Conservation (phyloP, 768 basidiomycete genomes). For the Coprinellus micaceus region DNA sequence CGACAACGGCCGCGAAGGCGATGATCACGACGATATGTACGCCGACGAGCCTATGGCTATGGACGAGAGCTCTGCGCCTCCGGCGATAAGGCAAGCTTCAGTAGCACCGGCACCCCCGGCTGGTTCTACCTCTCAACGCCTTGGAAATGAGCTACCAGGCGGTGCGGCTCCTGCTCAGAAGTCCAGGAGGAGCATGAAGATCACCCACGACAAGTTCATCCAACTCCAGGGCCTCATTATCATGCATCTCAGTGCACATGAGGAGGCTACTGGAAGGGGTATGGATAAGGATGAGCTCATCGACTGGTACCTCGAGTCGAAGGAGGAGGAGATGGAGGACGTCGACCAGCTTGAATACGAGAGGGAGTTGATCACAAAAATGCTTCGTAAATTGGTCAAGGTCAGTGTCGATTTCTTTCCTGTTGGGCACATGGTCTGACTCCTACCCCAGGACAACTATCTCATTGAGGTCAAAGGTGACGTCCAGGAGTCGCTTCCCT, state of each 20-base stretch:
- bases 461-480: conserved; percentile 82
- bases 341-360: conserved; percentile 89
- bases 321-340: conserved; percentile 77
- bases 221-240: conserved; percentile 86
- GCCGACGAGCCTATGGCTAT: conserved; percentile 57
- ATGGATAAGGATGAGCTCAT: conserved; percentile 88
- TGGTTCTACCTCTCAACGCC: conserved; percentile 37
- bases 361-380: conserved; percentile 85
- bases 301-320: conserved; percentile 93
- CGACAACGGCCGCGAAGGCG: conserved; percentile 29
- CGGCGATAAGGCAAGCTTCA: conserved; percentile 28
- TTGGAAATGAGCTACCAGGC: conserved; percentile 23
- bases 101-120: conserved; percentile 23
- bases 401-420: conserved; percentile 37
- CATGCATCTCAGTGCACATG: conserved; percentile 72
- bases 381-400: conserved; percentile 87
- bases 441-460: conserved; percentile 65
- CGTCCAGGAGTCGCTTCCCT: conserved; percentile 73
- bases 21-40: conserved; percentile 26
- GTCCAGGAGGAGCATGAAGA: conserved; percentile 76
- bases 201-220: conserved; percentile 95
- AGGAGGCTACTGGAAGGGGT: conserved; percentile 71
- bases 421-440: conserved; percentile 3
- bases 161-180: conserved; percentile 29
- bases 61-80: conserved; percentile 46